Evolutionary conservation across 2,329 filamentous ascomycete genomes (phyloP), one percentile per base, ranked within the genome.

Genomic region (Scedosporium boydii): DNA sequence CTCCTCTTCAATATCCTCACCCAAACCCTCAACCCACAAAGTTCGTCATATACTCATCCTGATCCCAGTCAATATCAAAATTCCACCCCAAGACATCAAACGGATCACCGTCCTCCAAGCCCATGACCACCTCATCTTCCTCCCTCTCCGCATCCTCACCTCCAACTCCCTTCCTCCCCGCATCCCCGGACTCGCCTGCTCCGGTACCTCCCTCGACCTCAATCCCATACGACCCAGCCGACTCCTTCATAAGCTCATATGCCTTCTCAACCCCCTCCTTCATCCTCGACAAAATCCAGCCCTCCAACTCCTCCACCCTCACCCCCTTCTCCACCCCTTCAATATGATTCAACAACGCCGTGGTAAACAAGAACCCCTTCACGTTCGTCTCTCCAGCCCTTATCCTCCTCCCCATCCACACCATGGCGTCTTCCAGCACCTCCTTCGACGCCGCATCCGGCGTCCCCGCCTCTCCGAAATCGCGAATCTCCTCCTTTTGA

Each of bases 341-440:
- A 18, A 56, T 38, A 23, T 61, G 44, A 10, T 16, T 34, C 4
- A 56, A 21, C 3, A 61, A 10, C 29, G 34, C 53, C 29, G 26
- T 53, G 2, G 26, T 6, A 27, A 55, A 56, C 23, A 85, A 59
- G 48, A 78, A 78, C 0, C 79, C 79, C 65, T 85, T 85, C n/a
- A 80, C 70, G 61, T 84, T 85, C 0, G 81, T 84, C 69, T 85
- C 81, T 1, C 81, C 82, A 0, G 73, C 74, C 58, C 74, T 65
- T n/a, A 84, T 72, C 9, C 71, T 72, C 6, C 66, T 65, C 55
- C 79, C 67, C 1, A 67, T 67, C 77, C 78, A 83, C 0, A 58
- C 60, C 41, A 72, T 75, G 0, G 74, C 71, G 9, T 82, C 76
- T 0, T 76, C 68, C 6, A 84, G 26, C 1, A 77, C 71, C 1